These are phyloP conservation scores for Entomortierella chlamydospora DNA, from an alignment of 192 early-diverging fungal species.

Conservation along the genomic window DNA sequence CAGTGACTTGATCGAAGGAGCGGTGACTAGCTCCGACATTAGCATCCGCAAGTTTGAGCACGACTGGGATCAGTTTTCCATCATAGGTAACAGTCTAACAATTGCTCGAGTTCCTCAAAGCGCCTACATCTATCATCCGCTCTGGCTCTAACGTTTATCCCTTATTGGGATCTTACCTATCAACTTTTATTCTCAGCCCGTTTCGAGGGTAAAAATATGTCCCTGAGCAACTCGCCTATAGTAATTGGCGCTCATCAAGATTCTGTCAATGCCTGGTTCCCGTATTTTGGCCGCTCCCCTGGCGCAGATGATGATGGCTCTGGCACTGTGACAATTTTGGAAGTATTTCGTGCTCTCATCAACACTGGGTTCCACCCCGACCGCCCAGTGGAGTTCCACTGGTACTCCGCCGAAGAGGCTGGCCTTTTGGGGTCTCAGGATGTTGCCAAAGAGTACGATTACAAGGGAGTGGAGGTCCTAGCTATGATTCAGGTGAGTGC, in stretches of 20 bases:
- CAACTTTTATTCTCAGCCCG: conserved; percentile 60
- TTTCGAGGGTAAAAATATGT: conserved; percentile 70
- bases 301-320: conserved; percentile 91
- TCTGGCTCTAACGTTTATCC: too few relatives aligned
- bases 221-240: conserved; percentile 68
- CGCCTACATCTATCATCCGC: too few relatives aligned
- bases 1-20: conserved; percentile 53
- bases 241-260: conserved; percentile 94
- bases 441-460: conserved; percentile 76
- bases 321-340: conserved; percentile 86
- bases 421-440: conserved; percentile 91
- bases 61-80: conserved; percentile 84
- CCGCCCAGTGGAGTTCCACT: conserved; percentile 95
- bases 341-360: conserved; percentile 83
- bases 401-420: conserved; percentile 92
- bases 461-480: conserved; percentile 67
- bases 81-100: conserved; percentile 56
- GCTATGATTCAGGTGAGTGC: conserved; percentile 79
- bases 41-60: conserved; percentile 84
- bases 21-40: conserved; percentile 55
- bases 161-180: conserved; percentile 52
- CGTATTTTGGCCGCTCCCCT: conserved; percentile 76
- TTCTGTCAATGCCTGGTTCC: conserved; percentile 87
- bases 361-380: conserved; percentile 72
- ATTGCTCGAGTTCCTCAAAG: neutral